phyloP scores from a whole-genome alignment of 2,329 filamentous ascomycete genomes.

The Neonectria faginata region DNA sequence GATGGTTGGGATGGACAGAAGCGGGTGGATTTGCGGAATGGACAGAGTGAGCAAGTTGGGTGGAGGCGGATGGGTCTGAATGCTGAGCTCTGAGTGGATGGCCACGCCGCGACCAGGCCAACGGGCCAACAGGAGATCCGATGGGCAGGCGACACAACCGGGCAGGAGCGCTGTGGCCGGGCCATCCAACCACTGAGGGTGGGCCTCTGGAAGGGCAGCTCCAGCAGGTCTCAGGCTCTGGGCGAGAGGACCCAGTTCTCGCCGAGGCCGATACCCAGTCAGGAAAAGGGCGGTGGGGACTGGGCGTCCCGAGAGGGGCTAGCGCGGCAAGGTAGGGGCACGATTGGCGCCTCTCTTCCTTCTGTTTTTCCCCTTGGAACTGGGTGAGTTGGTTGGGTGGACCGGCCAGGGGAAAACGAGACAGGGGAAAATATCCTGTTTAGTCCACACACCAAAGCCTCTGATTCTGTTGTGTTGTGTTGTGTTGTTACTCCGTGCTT shows the following conservation, averaged over 20 bases:
- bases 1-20: slow-evolving; percentile 9
- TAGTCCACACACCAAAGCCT: not conserved
- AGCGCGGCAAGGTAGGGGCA: slow-evolving; percentile 15
- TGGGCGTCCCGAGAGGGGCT: not conserved
- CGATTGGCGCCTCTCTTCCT: slow-evolving; percentile 14
- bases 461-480: no score
- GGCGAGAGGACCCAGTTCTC: slow-evolving; percentile 1
- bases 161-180: not conserved
- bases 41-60: slow-evolving; percentile 8
- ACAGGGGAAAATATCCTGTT: not conserved
- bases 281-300: slow-evolving; percentile 5
- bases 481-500: not conserved
- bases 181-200: not conserved
- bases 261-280: slow-evolving; percentile 9
- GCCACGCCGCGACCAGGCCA: slow-evolving; percentile 1
- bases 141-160: slow-evolving; percentile 6
- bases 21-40: slow-evolving; percentile 17
- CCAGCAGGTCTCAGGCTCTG: not conserved
- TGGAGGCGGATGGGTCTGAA: slow-evolving; percentile 18
- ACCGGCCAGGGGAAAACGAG: not conserved
- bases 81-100: slow-evolving; percentile 26
- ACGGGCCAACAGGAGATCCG: slow-evolving; percentile 38
- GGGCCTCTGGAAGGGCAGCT: not conserved
- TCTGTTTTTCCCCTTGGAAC: slow-evolving; percentile 3
- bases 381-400: slow-evolving; percentile 2